Base-by-base conservation (phyloP, 805 yeast species). In the Zygotorulaspora chibaensis region DNA sequence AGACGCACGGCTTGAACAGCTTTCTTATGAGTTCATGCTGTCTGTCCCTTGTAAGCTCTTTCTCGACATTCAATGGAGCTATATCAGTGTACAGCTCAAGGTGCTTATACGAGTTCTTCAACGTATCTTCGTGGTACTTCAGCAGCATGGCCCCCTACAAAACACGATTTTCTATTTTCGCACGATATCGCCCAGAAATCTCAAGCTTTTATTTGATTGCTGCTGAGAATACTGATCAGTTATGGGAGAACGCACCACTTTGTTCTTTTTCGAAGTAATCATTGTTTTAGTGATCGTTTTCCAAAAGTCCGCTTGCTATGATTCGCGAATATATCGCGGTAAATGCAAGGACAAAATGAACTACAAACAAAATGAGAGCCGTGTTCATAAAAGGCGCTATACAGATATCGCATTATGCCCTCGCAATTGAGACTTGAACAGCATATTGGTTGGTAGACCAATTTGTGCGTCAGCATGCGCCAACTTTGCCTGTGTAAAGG, bases 1-100 rank as follows among this genome's bases (percentile, higher is more conserved):
- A 64, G 3, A 66, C 64, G 8, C 65, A 57, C 4, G 65, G 63
- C 28, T 47, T 50, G 33, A 48, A 54, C 15, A 23, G 36, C 18
- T 43, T 39, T 11, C 34, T 30, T 33, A 36, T 35, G 37, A 15
- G 8, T 18, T 17, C 36, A 9, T 36, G 33, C 20, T 29, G 31
- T 10, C 28, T 23, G 10, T 38, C 40, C 12, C 26, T 34, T 15
- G 28, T 12, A 25, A 28, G 23, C 23, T 29, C 30, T 20, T 40
- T 10, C 23, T 11, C 20, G 16, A 28, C 29, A 8, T 28, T 12
- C 15, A 28, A 23, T 20, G 18, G 13, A 9, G 16, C 34, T 17
- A 37, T 13, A 18, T 43, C 35, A 9, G 52, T 44, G 27, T 50
- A 45, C 18, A 57, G 36, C 31, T 42, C 43, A 7, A 58, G 17